Percentiles rank a stretch among this genome's conserved stretches.
Evolutionary conservation across 257 asterid species (phyloP).

Genomic region (Eucommia ulmoides): DNA sequence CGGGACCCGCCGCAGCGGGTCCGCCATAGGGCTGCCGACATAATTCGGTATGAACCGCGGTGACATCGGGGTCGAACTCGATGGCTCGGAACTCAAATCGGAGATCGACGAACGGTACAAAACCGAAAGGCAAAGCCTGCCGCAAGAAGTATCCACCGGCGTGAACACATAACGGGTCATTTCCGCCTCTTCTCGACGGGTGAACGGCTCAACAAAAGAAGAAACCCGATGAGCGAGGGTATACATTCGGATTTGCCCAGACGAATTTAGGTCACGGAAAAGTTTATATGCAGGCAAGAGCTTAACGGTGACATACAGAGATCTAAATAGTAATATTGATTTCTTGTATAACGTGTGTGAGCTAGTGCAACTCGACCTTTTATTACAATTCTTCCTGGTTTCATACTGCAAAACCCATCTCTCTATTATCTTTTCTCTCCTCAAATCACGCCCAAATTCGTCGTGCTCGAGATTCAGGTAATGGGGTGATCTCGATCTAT

Average conservation of each 20-base stretch:
- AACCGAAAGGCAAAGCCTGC: conserved; percentile 81
- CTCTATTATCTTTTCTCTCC: conserved; percentile 58
- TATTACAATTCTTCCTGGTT: conserved; percentile 42
- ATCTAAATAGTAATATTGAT: conserved; percentile 55
- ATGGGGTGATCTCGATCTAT: conserved; percentile 9
- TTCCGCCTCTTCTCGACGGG: conserved; percentile 71
- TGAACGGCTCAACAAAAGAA: conserved; percentile 74
- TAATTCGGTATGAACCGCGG: conserved; percentile 76
- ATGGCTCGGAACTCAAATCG: conserved; percentile 63
- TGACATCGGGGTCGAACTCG: conserved; percentile 69
- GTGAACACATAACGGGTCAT: conserved; percentile 65
- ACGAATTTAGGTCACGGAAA: conserved; percentile 65
- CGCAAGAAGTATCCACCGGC: conserved; percentile 71
- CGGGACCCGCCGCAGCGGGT: conserved; percentile 63
- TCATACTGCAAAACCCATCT: conserved; percentile 86
- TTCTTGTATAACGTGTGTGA: conserved; percentile 56
- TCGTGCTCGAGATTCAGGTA: conserved; percentile 45
- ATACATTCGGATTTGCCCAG: conserved; percentile 43
- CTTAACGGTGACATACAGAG: conserved; percentile 61
- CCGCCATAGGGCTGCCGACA: conserved; percentile 91
- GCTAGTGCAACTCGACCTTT: conserved; percentile 41
- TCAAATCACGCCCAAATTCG: conserved; percentile 32
- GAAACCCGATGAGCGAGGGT: conserved; percentile 69
- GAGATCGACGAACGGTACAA: conserved; percentile 48
- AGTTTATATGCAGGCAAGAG: conserved; percentile 82